Evolutionary conservation across 371 early-diverging fungal genomes (phyloP).

Genomic region (Syncephalastrum racemosum): DNA sequence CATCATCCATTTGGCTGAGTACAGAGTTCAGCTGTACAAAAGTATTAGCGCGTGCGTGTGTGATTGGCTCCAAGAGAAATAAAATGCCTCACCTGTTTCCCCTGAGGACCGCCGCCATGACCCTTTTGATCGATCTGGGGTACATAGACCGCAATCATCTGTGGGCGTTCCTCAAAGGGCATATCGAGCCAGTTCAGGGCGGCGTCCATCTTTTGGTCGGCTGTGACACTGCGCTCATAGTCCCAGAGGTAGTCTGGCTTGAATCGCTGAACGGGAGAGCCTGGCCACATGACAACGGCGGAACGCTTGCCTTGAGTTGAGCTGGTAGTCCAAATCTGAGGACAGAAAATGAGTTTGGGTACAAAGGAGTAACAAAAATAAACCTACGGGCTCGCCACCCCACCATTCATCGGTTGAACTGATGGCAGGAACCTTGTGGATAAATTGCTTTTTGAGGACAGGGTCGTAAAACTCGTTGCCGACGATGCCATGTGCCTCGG

Average conservation of each 20-base stretch:
- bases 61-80: background rate
- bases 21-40: conserved; percentile 54
- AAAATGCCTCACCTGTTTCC: conserved; percentile 40
- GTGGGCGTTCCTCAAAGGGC: conserved; percentile 68
- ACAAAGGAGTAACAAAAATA: background rate
- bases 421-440: conserved; percentile 63
- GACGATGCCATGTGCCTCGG: conserved; percentile 92
- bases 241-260: conserved; percentile 69
- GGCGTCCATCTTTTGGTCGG: conserved; percentile 60
- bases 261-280: conserved; percentile 61
- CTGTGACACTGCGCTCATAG: conserved; percentile 48
- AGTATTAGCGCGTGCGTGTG: no score
- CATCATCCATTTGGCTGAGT: conserved; percentile 64
- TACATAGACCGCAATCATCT: conserved; percentile 77
- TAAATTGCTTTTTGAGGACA: conserved; percentile 67
- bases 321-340: conserved; percentile 84
- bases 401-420: conserved; percentile 78
- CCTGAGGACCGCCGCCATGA: conserved; percentile 78
- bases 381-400: conserved; percentile 85
- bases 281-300: conserved; percentile 91
- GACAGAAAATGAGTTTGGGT: conserved; percentile 1
- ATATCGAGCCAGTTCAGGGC: conserved; percentile 79
- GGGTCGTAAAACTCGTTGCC: conserved; percentile 89
- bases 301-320: conserved; percentile 64
- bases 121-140: conserved; percentile 84